These are phyloP conservation scores for Aspergillus pseudoglaucus DNA, from an alignment of 2,329 filamentous ascomycete genomes.

Conservation along the genomic window DNA sequence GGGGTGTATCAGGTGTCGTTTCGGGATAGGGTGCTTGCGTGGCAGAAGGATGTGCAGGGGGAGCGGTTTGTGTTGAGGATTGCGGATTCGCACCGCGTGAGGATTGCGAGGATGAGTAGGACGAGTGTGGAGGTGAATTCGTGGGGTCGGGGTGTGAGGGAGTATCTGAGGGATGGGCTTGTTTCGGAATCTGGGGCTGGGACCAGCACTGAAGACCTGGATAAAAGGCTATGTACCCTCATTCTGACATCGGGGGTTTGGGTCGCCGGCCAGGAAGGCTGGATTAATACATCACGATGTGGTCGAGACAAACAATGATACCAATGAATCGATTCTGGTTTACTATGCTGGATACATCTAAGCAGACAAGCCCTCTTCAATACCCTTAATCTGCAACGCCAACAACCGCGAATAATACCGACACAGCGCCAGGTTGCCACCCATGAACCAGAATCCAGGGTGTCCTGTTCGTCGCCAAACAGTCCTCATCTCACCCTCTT, in stretches of 20 bases:
- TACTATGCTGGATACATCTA: no score
- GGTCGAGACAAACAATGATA: not conserved
- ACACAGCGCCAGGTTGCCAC: constrained; percentile 58
- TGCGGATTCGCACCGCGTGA: not conserved
- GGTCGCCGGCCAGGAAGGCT: constrained; percentile 23
- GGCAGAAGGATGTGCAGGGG: constrained; percentile 6
- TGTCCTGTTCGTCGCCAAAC: constrained; percentile 59
- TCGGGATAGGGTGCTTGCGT: constrained; percentile 2
- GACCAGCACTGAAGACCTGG: constrained; percentile 12
- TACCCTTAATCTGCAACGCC: constrained; percentile 46
- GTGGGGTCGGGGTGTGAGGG: constrained; percentile 17
- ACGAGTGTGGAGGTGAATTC: constrained; percentile 3
- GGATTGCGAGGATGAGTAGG: not conserved
- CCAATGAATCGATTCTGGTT: not conserved
- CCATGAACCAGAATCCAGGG: constrained; percentile 62
- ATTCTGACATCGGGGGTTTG: constrained; percentile 26
- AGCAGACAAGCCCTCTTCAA: constrained; percentile 24
- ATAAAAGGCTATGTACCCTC: constrained; percentile 22
- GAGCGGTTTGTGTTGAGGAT: constrained; percentile 10
- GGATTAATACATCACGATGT: constrained; percentile 10
- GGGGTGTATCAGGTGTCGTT: not conserved
- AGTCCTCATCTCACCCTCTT: constrained; percentile 48
- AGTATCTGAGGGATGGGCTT: constrained; percentile 8
- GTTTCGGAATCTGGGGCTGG: not conserved
- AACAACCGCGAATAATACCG: constrained; percentile 53